These are phyloP conservation scores for Tagetes erecta DNA, from an alignment of 129 eudicot genomes.

Conservation along the genomic window DNA sequence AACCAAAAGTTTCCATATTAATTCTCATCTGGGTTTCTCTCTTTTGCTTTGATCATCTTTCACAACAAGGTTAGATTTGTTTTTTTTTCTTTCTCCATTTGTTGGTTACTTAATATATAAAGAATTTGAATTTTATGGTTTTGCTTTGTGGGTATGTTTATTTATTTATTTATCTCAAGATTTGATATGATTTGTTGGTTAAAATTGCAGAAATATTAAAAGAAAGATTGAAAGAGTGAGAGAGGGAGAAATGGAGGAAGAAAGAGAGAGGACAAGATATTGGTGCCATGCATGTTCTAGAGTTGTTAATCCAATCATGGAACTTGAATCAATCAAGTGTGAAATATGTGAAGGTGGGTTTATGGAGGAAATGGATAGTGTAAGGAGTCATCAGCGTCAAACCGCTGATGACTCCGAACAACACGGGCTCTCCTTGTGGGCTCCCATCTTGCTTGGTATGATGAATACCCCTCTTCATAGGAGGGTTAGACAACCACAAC, in stretches of 20 bases:
- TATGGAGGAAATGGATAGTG: slow-evolving; percentile 60
- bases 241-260: slow-evolving; percentile 59
- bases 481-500: slow-evolving; percentile 41
- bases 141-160: slow-evolving; percentile 21
- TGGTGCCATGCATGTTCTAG: slow-evolving; percentile 73
- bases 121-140: neutral
- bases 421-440: slow-evolving; percentile 68
- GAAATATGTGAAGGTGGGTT: slow-evolving; percentile 68
- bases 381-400: slow-evolving; percentile 23
- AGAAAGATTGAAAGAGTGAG: slow-evolving; percentile 9
- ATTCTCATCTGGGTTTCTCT: neutral
- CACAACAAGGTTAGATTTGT: slow-evolving; percentile 28
- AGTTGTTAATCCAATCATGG: slow-evolving; percentile 53
- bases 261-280: slow-evolving; percentile 49
- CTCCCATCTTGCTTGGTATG: slow-evolving; percentile 77
- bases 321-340: slow-evolving; percentile 57
- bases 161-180: neutral
- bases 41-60: slow-evolving; percentile 29
- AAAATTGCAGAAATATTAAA: slow-evolving; percentile 24
- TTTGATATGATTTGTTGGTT: no score
- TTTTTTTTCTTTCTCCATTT: neutral
- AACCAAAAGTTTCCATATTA: neutral
- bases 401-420: slow-evolving; percentile 39
- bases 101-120: neutral
- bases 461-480: slow-evolving; percentile 56